These are phyloP conservation scores for Macrocybe gigantea DNA, from an alignment of 768 basidiomycete genomes.

Conservation along the genomic window DNA sequence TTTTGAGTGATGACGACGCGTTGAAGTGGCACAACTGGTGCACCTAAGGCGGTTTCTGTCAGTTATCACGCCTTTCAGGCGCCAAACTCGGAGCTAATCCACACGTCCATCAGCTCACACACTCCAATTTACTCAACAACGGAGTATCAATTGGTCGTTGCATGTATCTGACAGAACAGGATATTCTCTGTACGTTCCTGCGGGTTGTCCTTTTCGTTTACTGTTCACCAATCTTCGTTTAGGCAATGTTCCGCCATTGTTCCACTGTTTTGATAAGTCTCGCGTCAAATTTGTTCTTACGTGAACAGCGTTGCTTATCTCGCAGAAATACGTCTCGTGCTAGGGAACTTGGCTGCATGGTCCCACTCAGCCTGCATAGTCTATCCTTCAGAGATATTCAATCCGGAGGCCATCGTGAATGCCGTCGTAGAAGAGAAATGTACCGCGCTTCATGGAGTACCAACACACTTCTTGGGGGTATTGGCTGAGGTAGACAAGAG, in stretches of 20 bases:
- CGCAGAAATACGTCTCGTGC: slow-evolving; percentile 53
- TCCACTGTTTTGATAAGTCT: slow-evolving; percentile 87
- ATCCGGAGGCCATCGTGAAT: slow-evolving; percentile 64
- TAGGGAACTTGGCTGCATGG: slow-evolving; percentile 80
- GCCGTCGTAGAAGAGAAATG: slow-evolving; percentile 64
- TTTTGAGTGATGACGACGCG: background rate
- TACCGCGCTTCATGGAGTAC: slow-evolving; percentile 79
- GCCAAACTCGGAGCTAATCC: background rate
- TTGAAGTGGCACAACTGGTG: slow-evolving; percentile 70
- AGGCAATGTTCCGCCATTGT: slow-evolving; percentile 83
- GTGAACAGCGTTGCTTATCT: slow-evolving; percentile 4
- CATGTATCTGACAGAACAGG: slow-evolving; percentile 62
- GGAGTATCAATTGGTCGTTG: slow-evolving; percentile 61
- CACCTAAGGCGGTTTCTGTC: slow-evolving; percentile 81
- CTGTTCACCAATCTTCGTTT: slow-evolving; percentile 2
- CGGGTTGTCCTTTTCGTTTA: background rate
- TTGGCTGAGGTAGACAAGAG: slow-evolving; percentile 60
- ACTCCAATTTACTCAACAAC: slow-evolving; percentile 77
- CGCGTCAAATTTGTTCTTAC: slow-evolving; percentile 4
- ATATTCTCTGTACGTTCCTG: slow-evolving; percentile 56
- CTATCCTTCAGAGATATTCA: slow-evolving; percentile 63
- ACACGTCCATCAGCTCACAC: slow-evolving; percentile 54
- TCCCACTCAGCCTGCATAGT: slow-evolving; percentile 67
- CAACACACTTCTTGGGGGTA: slow-evolving; percentile 79
- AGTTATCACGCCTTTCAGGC: slow-evolving; percentile 9